phyloP scores from a whole-genome alignment of 768 basidiomycete genomes.

The Kwoniella heveanensis region DNA sequence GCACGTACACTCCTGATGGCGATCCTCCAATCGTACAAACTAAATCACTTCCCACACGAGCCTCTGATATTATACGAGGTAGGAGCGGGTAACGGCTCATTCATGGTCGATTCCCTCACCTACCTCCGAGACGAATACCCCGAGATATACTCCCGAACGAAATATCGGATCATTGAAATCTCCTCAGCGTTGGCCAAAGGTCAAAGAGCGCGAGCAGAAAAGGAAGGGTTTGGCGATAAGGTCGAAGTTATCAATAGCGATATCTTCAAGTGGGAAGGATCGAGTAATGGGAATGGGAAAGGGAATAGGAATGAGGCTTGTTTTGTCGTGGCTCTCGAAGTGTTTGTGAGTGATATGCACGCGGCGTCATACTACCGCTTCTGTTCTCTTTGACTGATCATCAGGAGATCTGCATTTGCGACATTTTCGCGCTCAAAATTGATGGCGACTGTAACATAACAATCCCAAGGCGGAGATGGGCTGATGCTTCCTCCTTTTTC shows the following conservation, averaged over 20 bases:
- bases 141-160: constrained; percentile 91
- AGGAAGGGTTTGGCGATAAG: constrained; percentile 39
- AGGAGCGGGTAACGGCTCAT: constrained; percentile 94
- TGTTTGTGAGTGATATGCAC: constrained; percentile 69
- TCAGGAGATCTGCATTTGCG: too few species aligned
- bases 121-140: constrained; percentile 70
- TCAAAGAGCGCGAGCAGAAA: constrained; percentile 60
- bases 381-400: too few species aligned
- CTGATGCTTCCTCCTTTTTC: constrained; percentile 5
- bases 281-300: not conserved
- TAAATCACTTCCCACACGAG: constrained; percentile 94
- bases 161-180: constrained; percentile 94
- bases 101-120: constrained; percentile 84
- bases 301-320: constrained; percentile 66
- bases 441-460: too few species aligned
- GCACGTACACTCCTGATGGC: constrained; percentile 87
- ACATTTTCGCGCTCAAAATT: too few species aligned
- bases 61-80: constrained; percentile 96
- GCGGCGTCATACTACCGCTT: too few species aligned
- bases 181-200: constrained; percentile 72
- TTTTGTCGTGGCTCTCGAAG: constrained; percentile 92
- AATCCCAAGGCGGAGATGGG: constrained; percentile 6
- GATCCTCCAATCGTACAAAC: constrained; percentile 85
- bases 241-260: constrained; percentile 63
- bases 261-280: constrained; percentile 62